Percentiles rank a stretch among this genome's conserved stretches.
Conservation (phyloP, 2,329 filamentous ascomycete species). For the Scedosporium apiospermum region DNA sequence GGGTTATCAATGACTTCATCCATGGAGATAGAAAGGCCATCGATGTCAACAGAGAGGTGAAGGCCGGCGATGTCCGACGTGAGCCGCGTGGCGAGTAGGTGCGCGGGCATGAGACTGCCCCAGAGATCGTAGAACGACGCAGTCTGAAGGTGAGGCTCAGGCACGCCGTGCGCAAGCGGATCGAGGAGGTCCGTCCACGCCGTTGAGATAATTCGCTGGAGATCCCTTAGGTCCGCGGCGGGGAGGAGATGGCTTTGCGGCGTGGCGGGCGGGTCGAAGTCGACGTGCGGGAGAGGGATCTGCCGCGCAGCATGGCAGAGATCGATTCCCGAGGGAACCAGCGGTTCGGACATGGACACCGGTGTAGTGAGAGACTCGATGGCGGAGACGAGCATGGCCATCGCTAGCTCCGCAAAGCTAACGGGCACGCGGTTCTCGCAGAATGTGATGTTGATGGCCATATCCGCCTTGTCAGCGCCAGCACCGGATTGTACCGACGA, state of each 20-base stretch:
- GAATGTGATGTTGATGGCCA: constrained; percentile 33
- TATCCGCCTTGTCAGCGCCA: constrained; percentile 20
- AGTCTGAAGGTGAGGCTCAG: constrained; percentile 30
- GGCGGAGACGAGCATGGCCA: constrained; percentile 34
- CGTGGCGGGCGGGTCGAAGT: constrained; percentile 14
- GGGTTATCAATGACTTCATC: constrained; percentile 41
- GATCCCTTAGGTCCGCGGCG: constrained; percentile 26
- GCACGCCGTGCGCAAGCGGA: constrained; percentile 25
- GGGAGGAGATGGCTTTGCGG: constrained; percentile 22
- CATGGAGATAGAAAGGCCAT: constrained; percentile 29
- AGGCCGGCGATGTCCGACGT: constrained; percentile 31
- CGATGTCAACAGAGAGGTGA: constrained; percentile 8
- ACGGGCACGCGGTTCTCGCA: constrained; percentile 32
- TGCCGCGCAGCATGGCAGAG: constrained; percentile 24
- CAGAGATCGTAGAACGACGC: constrained; percentile 42
- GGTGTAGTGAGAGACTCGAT: constrained; percentile 33
- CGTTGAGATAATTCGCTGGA: constrained; percentile 30
- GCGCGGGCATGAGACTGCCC: constrained; percentile 38
- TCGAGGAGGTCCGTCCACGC: constrained; percentile 37
- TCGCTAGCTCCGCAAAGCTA: constrained; percentile 32
- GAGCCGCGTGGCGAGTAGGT: constrained; percentile 34
- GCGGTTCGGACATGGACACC: neutral
- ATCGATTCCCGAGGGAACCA: constrained; percentile 32
- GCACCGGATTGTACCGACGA: constrained; percentile 27
- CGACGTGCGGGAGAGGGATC: constrained; percentile 28